Evolutionary conservation across 140 eudicot species (phyloP), one percentile per base, ranked within the genome.

Genomic region (Bidens hawaiensis): DNA sequence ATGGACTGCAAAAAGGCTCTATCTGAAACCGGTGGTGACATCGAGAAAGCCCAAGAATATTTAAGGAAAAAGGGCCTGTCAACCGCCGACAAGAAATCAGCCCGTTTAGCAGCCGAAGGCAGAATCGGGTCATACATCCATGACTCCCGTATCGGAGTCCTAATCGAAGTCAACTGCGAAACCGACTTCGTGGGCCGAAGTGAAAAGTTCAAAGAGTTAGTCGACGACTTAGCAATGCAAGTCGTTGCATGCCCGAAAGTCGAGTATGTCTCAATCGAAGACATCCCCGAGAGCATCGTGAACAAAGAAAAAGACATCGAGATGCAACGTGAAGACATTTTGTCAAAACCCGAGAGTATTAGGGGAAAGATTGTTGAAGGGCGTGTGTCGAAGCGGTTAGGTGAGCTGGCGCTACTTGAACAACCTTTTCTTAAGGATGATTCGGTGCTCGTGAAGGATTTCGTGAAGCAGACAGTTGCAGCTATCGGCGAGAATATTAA

Each of bases 1-100:
- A 93, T 93, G 99, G 99, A 89, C 64, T 93, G 99, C 90, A 93
- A 93, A 77, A 93, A 88, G 79, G 99, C 99, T 7, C 90, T 93
- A 9, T 56, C 96, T 0, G 96, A 93, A 77, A 85, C 96, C 1
- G 96, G 77, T 60, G 99, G 99, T 14, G 82, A 93, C 63, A 74
- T 93, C 10, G 95, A 60, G 62, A 85, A 88, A 69, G 99, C 99
- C 45, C 96, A 88, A 69, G 99, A 83, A 54, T 88, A 88, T 61
- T 88, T 93, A 14, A 65, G 99, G 36, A 93, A 88, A 81, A 93
- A 93, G 70, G 99, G 99, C n/a, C 95, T 93, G 17, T 88, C 96
- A 42, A 54, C 93, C 2, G 99, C 99, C 1, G 96, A 93, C 72
- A 93, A 88, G 31, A 93, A 93, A 64, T 85, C 99, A 25, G 72